Conservation (phyloP, 2,329 filamentous ascomycete species). For the Pestalotiopsis sp. region DNA sequence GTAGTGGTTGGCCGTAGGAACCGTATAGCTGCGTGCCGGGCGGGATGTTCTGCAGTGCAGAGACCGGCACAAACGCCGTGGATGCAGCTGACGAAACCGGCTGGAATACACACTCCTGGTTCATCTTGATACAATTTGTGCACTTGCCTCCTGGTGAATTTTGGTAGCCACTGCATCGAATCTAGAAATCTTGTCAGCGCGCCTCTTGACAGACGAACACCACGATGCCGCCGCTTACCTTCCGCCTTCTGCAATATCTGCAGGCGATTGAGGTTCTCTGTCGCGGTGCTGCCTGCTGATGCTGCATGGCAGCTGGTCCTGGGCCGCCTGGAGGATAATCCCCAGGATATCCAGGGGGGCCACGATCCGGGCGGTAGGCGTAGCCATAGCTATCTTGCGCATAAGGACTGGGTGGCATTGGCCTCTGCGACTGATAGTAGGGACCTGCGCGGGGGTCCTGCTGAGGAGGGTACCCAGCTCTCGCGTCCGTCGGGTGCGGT, state of each 20-base stretch:
- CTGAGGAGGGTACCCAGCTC: slow-evolving; percentile 37
- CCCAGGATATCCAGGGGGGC: slow-evolving; percentile 27
- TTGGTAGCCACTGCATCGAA: slow-evolving; percentile 64
- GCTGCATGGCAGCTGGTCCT: slow-evolving; percentile 42
- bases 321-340: slow-evolving; percentile 35
- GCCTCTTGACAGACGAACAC: slow-evolving; percentile 15
- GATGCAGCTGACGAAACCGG: slow-evolving; percentile 59
- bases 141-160: slow-evolving; percentile 63
- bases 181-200: slow-evolving; percentile 43
- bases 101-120: slow-evolving; percentile 65
- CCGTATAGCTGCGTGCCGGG: slow-evolving; percentile 60
- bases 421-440: slow-evolving; percentile 25
- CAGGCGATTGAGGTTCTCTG: slow-evolving; percentile 64
- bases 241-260: slow-evolving; percentile 63
- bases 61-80: slow-evolving; percentile 62
- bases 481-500: slow-evolving; percentile 32
- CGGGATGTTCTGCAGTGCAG: slow-evolving; percentile 60
- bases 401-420: slow-evolving; percentile 21
- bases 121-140: slow-evolving; percentile 64
- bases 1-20: slow-evolving; percentile 59
- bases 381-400: slow-evolving; percentile 30
- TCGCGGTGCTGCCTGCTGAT: slow-evolving; percentile 57
- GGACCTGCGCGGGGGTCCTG: slow-evolving; percentile 38
- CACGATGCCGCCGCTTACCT: slow-evolving; percentile 42
- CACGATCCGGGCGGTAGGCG: slow-evolving; percentile 35